A percentile compares a stretch with the other conserved stretches of the same genome.
Evolutionary conservation across 1,284 basidiomycete species (phyloP).

Genomic region (Ceratobasidium sp.): DNA sequence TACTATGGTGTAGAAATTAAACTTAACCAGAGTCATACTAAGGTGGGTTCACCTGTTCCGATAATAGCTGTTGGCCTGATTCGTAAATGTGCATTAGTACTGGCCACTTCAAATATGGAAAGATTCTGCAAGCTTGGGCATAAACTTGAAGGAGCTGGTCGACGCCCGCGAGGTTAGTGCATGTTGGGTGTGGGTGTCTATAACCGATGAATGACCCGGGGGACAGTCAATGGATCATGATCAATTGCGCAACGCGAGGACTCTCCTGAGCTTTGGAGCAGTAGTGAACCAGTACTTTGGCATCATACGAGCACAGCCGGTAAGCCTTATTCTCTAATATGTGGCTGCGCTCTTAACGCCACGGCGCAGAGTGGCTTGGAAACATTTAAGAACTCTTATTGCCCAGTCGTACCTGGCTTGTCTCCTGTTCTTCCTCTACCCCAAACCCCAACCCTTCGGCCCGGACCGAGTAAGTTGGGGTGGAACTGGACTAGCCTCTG

Average conservation of each 20-base stretch:
- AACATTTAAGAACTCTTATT: background rate
- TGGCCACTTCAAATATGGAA: conserved; percentile 32
- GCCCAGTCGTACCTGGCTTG: background rate
- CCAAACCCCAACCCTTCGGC: background rate
- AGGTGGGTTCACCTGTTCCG: background rate
- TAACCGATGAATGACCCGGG: background rate
- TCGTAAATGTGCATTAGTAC: background rate
- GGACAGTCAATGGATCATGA: conserved; percentile 9
- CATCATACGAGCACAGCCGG: background rate
- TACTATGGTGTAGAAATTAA: conserved; percentile 27
- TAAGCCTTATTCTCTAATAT: background rate
- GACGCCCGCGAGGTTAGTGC: background rate
- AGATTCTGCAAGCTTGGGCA: conserved; percentile 27
- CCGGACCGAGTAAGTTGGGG: background rate
- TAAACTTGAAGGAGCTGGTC: conserved; percentile 19
- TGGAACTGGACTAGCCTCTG: conserved; percentile 18
- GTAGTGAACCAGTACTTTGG: conserved; percentile 19
- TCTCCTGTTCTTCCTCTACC: background rate
- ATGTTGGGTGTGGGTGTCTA: background rate
- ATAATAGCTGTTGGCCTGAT: background rate
- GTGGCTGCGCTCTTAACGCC: background rate
- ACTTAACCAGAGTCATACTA: conserved; percentile 13
- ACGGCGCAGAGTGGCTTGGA: conserved; percentile 1
- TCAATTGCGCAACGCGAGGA: conserved; percentile 19
- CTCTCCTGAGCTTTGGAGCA: conserved; percentile 33